Evolutionary conservation across 352 stramenopile species (phyloP).

Genomic region (Globisporangium abappressorium): DNA sequence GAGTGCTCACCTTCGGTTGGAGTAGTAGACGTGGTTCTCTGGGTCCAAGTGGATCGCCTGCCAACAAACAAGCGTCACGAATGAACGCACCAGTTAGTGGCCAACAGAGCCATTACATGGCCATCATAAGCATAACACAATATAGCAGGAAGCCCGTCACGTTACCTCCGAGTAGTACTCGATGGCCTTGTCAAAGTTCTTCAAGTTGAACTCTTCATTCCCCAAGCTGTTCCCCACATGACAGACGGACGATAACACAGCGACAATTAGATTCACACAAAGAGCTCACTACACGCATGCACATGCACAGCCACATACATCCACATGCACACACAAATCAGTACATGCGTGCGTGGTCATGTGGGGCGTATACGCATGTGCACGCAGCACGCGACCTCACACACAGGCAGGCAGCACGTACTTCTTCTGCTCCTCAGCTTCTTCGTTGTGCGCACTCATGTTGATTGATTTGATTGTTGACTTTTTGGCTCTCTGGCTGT

Average conservation of each 20-base stretch:
- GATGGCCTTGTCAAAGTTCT: constrained; percentile 81
- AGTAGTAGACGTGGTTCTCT: constrained; percentile 84
- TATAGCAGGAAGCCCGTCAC: neutral
- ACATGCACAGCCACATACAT: too few relatives aligned
- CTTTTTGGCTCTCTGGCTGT: neutral
- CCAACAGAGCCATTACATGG: neutral
- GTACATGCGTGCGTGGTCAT: neutral
- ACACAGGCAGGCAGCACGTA: constrained; percentile 25
- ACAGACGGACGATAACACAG: too few relatives aligned
- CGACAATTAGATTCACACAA: neutral
- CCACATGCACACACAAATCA: neutral
- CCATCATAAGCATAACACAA: neutral
- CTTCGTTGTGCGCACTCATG: constrained; percentile 30
- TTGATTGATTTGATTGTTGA: constrained; percentile 6
- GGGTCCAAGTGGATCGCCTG: constrained; percentile 70
- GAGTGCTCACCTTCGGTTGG: constrained; percentile 55
- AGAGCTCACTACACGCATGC: too few relatives aligned
- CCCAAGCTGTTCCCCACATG: constrained; percentile 39
- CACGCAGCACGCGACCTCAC: neutral
- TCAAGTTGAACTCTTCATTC: constrained; percentile 85
- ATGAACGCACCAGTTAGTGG: neutral
- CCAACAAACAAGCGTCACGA: neutral
- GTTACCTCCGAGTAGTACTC: constrained; percentile 74
- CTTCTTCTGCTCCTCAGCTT: constrained; percentile 65
- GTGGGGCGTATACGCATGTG: neutral